Conservation (phyloP, 2,329 filamentous ascomycete genomes). For the Didymella pomorum region DNA sequence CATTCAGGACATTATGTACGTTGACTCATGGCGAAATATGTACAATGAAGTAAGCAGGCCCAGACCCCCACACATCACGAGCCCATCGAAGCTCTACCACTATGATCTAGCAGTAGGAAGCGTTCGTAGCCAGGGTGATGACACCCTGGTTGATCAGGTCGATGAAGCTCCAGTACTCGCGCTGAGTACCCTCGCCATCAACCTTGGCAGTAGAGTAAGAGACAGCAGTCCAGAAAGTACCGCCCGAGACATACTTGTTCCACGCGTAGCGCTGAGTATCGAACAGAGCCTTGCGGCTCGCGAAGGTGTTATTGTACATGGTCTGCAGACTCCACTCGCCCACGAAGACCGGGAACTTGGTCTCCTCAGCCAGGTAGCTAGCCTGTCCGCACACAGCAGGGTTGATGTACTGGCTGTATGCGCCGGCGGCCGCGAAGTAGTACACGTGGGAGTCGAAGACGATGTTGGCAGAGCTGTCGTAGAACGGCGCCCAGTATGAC, state of each 20-base stretch:
- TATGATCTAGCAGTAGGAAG: slow-evolving; percentile 7
- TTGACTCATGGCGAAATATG: background rate
- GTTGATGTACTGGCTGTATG: slow-evolving; percentile 8
- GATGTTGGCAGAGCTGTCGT: slow-evolving; percentile 6
- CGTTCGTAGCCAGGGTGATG: slow-evolving; percentile 12
- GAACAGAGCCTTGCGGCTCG: slow-evolving; percentile 8
- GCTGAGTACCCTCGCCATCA: slow-evolving; percentile 20
- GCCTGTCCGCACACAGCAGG: slow-evolving; percentile 10
- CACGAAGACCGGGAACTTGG: slow-evolving; percentile 18
- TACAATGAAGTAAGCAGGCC: background rate
- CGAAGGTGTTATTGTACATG: slow-evolving; percentile 17
- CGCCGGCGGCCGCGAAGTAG: slow-evolving; percentile 12
- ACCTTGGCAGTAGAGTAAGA: slow-evolving; percentile 6
- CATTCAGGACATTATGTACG: background rate
- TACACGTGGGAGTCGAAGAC: slow-evolving; percentile 16
- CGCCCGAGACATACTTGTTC: slow-evolving; percentile 15
- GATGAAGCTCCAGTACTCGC: slow-evolving; percentile 22
- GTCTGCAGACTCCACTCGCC: slow-evolving; percentile 21
- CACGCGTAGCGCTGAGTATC: slow-evolving; percentile 17
- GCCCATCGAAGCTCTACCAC: background rate
- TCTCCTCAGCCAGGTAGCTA: background rate
- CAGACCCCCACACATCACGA: background rate
- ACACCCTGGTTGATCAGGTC: slow-evolving; percentile 20
- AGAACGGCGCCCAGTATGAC: slow-evolving; percentile 22
- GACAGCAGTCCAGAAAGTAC: slow-evolving; percentile 14